A percentile compares a stretch with the other conserved stretches of the same genome.
These are phyloP conservation scores for Penicillium sp. DNA, from an alignment of 2,329 filamentous ascomycete species.

Conservation along the genomic window DNA sequence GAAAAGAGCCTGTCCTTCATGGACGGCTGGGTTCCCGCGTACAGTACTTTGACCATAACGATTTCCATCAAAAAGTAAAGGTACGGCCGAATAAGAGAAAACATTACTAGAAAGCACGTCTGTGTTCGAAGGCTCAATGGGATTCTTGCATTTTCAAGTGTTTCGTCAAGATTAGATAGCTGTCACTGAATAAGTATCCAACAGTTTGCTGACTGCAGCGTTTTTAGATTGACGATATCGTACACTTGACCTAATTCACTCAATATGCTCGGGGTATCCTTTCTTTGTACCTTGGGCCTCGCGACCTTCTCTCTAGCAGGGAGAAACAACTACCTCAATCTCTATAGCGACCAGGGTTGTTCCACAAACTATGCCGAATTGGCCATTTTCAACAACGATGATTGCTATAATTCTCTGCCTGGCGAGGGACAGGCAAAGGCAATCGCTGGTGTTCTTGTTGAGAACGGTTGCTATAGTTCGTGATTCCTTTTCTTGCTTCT, in stretches of 20 bases:
- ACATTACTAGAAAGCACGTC: no score
- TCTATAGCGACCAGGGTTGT: neutral
- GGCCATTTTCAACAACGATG: neutral
- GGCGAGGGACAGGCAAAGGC: neutral
- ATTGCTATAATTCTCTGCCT: neutral
- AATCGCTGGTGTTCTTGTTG: neutral
- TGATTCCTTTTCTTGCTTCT: neutral
- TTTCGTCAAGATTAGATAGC: no score
- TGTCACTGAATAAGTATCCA: neutral
- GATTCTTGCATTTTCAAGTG: no score
- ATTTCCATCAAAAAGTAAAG: no score
- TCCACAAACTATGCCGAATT: neutral
- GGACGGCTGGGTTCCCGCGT: neutral
- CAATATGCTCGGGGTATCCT: neutral
- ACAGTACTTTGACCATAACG: neutral
- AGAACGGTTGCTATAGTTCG: conserved; percentile 1
- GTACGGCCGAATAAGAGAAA: no score
- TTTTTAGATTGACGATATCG: neutral
- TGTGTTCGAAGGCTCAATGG: no score
- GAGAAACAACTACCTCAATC: conserved; percentile 4
- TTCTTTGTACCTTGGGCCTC: neutral
- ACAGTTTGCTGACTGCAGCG: neutral
- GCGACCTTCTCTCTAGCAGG: neutral
- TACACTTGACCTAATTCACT: neutral
- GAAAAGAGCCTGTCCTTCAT: neutral